Evolutionary conservation across 176 grass and related monocot genomes (phyloP).

Genomic region (Rhynchospora pubera): DNA sequence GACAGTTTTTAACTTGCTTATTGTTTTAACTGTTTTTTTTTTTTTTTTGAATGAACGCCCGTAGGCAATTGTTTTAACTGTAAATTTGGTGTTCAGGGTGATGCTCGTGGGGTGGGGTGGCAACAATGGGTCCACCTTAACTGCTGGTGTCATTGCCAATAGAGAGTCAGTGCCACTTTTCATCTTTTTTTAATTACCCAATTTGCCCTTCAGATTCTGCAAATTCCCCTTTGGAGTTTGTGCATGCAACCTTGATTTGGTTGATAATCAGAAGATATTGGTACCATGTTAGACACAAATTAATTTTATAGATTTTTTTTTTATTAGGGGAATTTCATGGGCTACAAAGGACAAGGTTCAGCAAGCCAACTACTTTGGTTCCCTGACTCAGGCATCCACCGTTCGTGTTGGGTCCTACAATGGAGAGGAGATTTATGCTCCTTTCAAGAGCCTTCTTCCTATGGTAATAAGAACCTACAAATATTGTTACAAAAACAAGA

Average conservation of each 20-base stretch:
- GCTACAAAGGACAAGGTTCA: conserved; percentile 94
- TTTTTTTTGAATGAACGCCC: too few species aligned
- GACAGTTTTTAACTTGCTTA: conserved; percentile 3
- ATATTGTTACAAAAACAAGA: conserved; percentile 5
- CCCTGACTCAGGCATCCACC: conserved; percentile 84
- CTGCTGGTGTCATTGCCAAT: conserved; percentile 89
- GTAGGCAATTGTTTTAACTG: too few species aligned
- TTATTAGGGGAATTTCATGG: conserved; percentile 88
- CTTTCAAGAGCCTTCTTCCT: conserved; percentile 91
- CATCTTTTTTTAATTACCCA: neutral
- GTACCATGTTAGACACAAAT: neutral
- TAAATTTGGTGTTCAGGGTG: conserved; percentile 39
- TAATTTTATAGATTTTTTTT: neutral
- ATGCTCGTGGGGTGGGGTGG: conserved; percentile 96
- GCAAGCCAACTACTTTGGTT: conserved; percentile 94
- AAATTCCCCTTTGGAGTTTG: neutral
- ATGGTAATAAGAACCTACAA: conserved; percentile 52
- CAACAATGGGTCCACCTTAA: conserved; percentile 92
- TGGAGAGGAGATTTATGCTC: conserved; percentile 91
- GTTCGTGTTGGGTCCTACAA: conserved; percentile 85
- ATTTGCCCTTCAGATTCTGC: neutral
- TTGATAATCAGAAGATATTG: neutral
- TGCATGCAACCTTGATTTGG: neutral
- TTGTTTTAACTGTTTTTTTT: too few species aligned
- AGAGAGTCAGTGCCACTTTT: conserved; percentile 49